Evolutionary conservation across 2,329 filamentous ascomycete species (phyloP).

Genomic region (Tolypocladium guangdongense): DNA sequence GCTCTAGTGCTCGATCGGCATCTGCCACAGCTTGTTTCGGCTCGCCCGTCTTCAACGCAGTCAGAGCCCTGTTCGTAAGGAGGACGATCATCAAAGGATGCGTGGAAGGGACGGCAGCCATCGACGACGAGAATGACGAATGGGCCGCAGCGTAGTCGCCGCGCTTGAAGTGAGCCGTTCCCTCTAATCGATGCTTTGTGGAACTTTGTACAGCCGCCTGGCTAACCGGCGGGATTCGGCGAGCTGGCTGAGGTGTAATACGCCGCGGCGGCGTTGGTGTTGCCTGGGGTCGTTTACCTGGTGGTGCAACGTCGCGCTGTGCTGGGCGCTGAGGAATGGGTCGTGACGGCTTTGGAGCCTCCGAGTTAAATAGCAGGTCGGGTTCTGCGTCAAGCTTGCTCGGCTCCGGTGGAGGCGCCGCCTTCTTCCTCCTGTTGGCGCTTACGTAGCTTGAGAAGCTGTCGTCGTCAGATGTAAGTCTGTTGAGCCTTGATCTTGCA

Average conservation of each 20-base stretch:
- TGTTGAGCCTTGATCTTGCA: conserved; percentile 48
- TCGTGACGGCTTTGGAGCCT: conserved; percentile 23
- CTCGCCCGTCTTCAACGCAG: conserved; percentile 82
- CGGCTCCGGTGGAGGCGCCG: conserved; percentile 37
- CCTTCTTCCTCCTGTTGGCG: conserved; percentile 67
- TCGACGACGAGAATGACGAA: conserved; percentile 65
- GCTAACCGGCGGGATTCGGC: conserved; percentile 57
- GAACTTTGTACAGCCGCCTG: conserved; percentile 62
- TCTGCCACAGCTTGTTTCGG: conserved; percentile 79
- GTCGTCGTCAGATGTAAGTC: conserved; percentile 69
- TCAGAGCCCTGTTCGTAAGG: conserved; percentile 82
- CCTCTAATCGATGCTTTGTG: conserved; percentile 65
- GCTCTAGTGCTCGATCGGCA: conserved; percentile 64
- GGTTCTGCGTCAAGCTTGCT: conserved; percentile 32
- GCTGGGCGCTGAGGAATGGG: conserved; percentile 24
- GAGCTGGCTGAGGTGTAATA: conserved; percentile 36
- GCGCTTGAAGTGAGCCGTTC: conserved; percentile 83
- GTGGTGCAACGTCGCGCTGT: conserved; percentile 20
- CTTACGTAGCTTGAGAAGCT: conserved; percentile 73
- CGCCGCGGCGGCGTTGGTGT: conserved; percentile 25
- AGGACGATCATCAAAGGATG: conserved; percentile 86
- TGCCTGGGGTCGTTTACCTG: conserved; percentile 14
- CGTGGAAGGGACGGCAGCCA: conserved; percentile 59
- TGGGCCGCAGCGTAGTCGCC: conserved; percentile 88
- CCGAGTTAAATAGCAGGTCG: conserved; percentile 51